A percentile compares a stretch with the other conserved stretches of the same genome.
These are phyloP conservation scores for Monosporascus sp. DNA, from an alignment of 2,329 filamentous ascomycete genomes.

Conservation along the genomic window DNA sequence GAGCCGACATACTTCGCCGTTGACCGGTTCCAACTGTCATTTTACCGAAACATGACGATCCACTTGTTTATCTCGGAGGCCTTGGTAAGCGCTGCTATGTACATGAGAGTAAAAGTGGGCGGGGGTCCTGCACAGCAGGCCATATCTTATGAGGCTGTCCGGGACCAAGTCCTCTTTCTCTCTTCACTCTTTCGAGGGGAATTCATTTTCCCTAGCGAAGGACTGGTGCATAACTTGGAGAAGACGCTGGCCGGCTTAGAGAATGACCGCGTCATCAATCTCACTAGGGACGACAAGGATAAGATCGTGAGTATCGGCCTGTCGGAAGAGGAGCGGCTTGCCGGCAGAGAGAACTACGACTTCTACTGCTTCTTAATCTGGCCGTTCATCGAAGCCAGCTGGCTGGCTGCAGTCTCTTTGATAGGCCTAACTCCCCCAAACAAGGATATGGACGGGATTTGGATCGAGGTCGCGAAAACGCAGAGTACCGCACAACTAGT, in stretches of 20 bases:
- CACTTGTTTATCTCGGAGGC: constrained; percentile 95
- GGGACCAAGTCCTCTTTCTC: constrained; percentile 78
- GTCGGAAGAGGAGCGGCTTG: constrained; percentile 66
- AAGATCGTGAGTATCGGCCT: constrained; percentile 67
- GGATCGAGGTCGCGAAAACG: constrained; percentile 72
- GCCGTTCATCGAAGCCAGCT: constrained; percentile 94
- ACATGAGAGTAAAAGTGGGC: constrained; percentile 83
- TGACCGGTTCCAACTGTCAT: constrained; percentile 93
- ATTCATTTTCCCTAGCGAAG: constrained; percentile 92
- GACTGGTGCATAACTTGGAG: constrained; percentile 72
- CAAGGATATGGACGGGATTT: constrained; percentile 55
- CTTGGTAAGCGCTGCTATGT: constrained; percentile 83
- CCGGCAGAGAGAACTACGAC: constrained; percentile 89
- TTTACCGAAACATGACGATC: constrained; percentile 99
- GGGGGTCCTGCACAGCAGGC: constrained; percentile 78
- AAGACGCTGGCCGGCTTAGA: constrained; percentile 75
- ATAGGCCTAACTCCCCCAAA: constrained; percentile 77
- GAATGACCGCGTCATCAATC: constrained; percentile 67
- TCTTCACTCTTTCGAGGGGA: constrained; percentile 92
- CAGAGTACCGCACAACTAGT: constrained; percentile 79
- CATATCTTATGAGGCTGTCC: constrained; percentile 68
- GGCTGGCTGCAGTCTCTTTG: constrained; percentile 84
- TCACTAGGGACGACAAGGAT: constrained; percentile 52
- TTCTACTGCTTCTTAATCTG: constrained; percentile 99
- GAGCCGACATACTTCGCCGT: constrained; percentile 94